Percentiles rank a stretch among this genome's conserved stretches.
Conservation (phyloP, 768 basidiomycete genomes). For the Hygrocybe punicea region DNA sequence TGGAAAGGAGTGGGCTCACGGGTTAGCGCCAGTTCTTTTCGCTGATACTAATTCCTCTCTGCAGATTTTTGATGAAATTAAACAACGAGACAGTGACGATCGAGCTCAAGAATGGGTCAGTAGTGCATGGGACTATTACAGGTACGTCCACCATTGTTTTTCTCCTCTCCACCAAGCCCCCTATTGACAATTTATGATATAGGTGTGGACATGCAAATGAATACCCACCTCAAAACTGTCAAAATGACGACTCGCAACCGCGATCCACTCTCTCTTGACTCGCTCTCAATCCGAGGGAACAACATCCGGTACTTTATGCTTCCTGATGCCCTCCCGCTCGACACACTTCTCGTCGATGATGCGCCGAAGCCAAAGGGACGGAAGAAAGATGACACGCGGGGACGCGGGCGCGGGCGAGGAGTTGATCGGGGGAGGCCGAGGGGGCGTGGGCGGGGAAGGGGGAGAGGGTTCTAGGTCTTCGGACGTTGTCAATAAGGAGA, state of each 20-base stretch:
- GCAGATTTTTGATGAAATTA: conserved; percentile 97
- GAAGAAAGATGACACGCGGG: conserved; percentile 82
- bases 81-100: conserved; percentile 99
- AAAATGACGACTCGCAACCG: conserved; percentile 94
- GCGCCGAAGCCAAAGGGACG: conserved; percentile 92
- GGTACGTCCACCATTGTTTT: conserved; percentile 48
- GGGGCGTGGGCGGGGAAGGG: conserved; percentile 51
- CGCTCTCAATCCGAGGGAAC: conserved; percentile 93
- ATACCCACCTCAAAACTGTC: conserved; percentile 96
- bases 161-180: conserved; percentile 1
- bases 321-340: conserved; percentile 94
- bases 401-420: conserved; percentile 51
- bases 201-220: conserved; percentile 99
- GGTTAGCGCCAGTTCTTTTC: neutral
- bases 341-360: conserved; percentile 96
- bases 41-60: conserved; percentile 7
- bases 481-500: neutral
- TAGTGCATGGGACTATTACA: conserved; percentile 95
- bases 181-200: conserved; percentile 5
- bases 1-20: neutral
- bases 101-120: conserved; percentile 95
- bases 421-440: conserved; percentile 52
- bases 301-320: conserved; percentile 95
- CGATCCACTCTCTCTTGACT: conserved; percentile 81
- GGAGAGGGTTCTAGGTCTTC: conserved; percentile 37